These are phyloP conservation scores for Brasenia schreberi DNA, from an alignment of 164 flowering plant genomes.

Conservation along the genomic window DNA sequence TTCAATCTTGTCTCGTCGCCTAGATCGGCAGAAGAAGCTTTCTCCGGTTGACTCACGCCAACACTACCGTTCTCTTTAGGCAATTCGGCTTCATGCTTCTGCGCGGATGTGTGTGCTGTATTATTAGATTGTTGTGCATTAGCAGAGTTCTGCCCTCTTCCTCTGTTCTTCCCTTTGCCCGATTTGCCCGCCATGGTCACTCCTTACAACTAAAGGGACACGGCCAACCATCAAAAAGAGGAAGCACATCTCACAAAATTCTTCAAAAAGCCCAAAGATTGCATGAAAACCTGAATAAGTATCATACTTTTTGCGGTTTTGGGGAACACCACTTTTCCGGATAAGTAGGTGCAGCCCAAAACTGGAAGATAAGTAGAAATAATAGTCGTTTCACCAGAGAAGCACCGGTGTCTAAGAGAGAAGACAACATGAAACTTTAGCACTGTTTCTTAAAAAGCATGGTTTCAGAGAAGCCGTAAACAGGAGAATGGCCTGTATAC, in stretches of 20 bases:
- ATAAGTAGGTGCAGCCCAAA: too few relatives aligned
- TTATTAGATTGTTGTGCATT: constrained; percentile 20
- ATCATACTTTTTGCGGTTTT: too few relatives aligned
- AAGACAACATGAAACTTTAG: too few relatives aligned
- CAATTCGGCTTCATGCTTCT: constrained; percentile 10
- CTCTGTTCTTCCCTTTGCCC: constrained; percentile 36
- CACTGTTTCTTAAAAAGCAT: background rate
- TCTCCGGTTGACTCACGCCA: constrained; percentile 14
- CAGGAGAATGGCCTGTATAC: background rate
- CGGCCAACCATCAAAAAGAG: background rate
- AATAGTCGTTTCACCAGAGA: too few relatives aligned
- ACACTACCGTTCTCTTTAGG: constrained; percentile 18
- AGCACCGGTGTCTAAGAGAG: too few relatives aligned
- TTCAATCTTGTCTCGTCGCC: constrained; percentile 2
- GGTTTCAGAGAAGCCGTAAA: background rate
- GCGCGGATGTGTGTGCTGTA: background rate
- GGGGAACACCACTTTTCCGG: too few relatives aligned
- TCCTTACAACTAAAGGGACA: constrained; percentile 6
- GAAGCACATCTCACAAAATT: background rate
- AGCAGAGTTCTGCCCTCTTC: constrained; percentile 29
- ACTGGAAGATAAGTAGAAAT: too few relatives aligned
- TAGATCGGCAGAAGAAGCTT: constrained; percentile 12
- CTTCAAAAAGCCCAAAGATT: background rate
- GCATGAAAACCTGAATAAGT: background rate
- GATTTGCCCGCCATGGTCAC: constrained; percentile 80